Base-by-base conservation (phyloP, 305 asterid species). In the Plantago lanceolata region DNA sequence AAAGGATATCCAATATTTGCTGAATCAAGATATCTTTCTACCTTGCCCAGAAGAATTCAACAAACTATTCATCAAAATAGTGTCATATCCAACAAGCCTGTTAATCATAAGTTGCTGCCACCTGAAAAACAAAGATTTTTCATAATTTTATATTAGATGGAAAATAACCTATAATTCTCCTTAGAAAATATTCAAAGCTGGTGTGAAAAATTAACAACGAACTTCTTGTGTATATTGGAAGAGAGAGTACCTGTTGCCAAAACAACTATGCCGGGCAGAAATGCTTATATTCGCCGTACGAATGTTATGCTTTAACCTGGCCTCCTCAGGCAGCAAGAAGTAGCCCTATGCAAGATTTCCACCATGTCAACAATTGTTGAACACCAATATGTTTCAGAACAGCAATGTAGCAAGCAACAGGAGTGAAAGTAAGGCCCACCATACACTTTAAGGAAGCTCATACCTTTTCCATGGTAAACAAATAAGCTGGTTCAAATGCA, bases 101-200 rank as follows among this genome's bases (percentile, higher is more conserved):
- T 93, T 93, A 70, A 93, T 93, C 80, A 93, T 75, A 83, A 93
- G 90, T 80, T 93, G 99, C 80, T 93, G 99, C 99, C 99, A 93
- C 81, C 99, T 93, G 82, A 59, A 68, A 70, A 61, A 64, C 69
- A 63, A 67, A 61, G 64, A 52, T 50, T 18, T 26, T 47, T 18
- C 37, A 29, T 1, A 56, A 8, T 31, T 55, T 6, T 19, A 64
- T 48, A 66, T 66, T 33, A 54, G 68, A 72, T 51, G 65, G 61
- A 21, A 57, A 29, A 43, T 6, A 43, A 50, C 49, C 64, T 17
- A n/a, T 40, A 65, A 35, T 48, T 18, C 24, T 45, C 64, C 54
- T 61, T 8, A 12, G 33, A 29, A 6, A 16, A 16, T n/a, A 13
- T 56, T 19, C 19, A 12, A 21, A 21, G 58, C 70, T 31, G 58